Percentiles rank a stretch among this genome's conserved stretches.
phyloP scores from a whole-genome alignment of 768 basidiomycete genomes.

The Russula emetica region DNA sequence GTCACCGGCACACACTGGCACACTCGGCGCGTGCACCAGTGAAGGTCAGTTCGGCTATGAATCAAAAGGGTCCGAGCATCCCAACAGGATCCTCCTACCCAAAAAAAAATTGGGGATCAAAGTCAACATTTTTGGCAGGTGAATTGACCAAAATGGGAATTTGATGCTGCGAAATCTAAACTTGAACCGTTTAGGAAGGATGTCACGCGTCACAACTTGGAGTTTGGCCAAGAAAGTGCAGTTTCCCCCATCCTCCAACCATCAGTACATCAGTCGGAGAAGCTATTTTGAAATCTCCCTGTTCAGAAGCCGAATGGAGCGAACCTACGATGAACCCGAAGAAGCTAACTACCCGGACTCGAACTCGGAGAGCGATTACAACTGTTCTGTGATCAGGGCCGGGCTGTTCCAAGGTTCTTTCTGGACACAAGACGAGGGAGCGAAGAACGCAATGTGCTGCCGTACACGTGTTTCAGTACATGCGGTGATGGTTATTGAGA shows the following conservation, averaged over 20 bases:
- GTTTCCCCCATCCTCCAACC: background rate
- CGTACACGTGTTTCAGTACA: background rate
- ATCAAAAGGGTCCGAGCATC: background rate
- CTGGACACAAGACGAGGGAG: background rate
- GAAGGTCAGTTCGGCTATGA: background rate
- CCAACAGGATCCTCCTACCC: background rate
- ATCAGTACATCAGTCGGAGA: constrained; percentile 16
- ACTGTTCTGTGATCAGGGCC: background rate
- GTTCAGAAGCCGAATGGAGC: constrained; percentile 1
- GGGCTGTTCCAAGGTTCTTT: background rate
- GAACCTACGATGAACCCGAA: constrained; percentile 3
- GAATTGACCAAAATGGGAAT: background rate
- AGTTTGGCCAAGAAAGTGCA: background rate
- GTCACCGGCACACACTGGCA: background rate
- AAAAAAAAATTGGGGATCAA: background rate
- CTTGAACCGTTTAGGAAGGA: background rate
- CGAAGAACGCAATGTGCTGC: background rate
- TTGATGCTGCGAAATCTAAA: background rate
- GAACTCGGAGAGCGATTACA: background rate
- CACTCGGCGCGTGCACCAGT: background rate
- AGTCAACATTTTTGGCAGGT: background rate
- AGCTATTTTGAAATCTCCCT: background rate
- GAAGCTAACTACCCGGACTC: background rate
- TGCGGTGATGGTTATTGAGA: background rate
- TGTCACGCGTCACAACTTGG: constrained; percentile 6